phyloP scores from a whole-genome alignment of 2,329 filamentous ascomycete species.

The Orbilia brochopaga region DNA sequence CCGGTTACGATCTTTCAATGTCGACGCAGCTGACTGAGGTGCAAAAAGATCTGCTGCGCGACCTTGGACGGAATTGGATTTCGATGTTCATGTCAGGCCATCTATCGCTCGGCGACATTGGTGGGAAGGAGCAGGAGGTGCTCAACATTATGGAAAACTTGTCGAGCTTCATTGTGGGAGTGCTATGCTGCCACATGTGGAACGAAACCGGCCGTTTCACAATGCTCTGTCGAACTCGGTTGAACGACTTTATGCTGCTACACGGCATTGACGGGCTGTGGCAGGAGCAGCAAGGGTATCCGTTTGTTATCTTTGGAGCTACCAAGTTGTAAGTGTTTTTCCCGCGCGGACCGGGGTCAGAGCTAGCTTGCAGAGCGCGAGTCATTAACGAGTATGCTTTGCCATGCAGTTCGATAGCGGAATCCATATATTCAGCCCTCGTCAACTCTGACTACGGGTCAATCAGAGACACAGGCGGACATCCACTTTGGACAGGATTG shows the following conservation, averaged over 20 bases:
- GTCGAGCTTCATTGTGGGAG: conserved; percentile 42
- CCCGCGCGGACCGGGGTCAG: background rate
- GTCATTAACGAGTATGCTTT: conserved; percentile 20
- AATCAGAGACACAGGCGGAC: conserved; percentile 47
- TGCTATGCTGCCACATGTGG: conserved; percentile 49
- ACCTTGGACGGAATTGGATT: conserved; percentile 49
- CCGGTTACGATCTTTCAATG: conserved; percentile 44
- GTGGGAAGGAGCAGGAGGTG: conserved; percentile 37
- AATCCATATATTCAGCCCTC: conserved; percentile 47
- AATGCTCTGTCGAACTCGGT: conserved; percentile 46
- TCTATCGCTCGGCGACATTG: conserved; percentile 37
- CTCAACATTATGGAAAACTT: conserved; percentile 49
- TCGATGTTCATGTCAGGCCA: conserved; percentile 49
- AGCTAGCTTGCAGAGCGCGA: conserved; percentile 1
- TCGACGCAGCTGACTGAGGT: conserved; percentile 50
- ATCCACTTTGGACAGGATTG: conserved; percentile 50
- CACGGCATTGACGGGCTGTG: conserved; percentile 49
- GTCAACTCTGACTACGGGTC: conserved; percentile 49
- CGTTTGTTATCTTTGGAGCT: conserved; percentile 48
- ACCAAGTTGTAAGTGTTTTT: conserved; percentile 43
- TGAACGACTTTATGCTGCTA: conserved; percentile 49
- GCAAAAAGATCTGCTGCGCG: conserved; percentile 51
- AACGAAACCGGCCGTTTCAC: conserved; percentile 48
- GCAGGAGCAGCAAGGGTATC: conserved; percentile 47
- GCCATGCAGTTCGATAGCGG: conserved; percentile 37